Percentiles rank a stretch among this genome's conserved stretches.
Conservation (phyloP, 2,329 filamentous ascomycete species). For the Tolypocladium endophyticum region DNA sequence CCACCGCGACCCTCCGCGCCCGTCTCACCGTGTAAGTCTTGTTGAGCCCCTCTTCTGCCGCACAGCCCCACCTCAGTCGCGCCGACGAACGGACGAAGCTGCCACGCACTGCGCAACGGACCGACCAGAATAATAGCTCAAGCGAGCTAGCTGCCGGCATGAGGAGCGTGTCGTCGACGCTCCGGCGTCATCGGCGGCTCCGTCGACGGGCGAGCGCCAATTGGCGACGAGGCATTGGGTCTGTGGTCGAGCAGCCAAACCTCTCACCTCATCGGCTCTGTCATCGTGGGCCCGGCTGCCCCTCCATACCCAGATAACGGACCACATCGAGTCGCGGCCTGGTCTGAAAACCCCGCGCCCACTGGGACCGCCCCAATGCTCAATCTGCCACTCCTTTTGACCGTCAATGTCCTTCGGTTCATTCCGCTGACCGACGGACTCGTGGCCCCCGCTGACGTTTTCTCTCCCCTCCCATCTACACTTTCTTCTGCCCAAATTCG, state of each 20-base stretch:
- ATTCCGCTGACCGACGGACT: neutral
- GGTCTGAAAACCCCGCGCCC: neutral
- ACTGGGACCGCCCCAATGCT: neutral
- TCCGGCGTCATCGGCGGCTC: neutral
- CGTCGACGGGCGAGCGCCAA: neutral
- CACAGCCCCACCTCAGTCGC: conserved; percentile 1
- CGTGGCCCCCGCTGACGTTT: neutral
- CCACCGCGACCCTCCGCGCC: neutral
- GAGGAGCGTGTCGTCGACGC: neutral
- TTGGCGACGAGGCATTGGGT: neutral
- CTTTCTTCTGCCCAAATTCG: neutral
- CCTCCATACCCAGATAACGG: neutral
- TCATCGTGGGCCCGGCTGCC: neutral
- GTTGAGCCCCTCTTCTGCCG: conserved; percentile 3
- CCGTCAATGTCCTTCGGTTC: neutral
- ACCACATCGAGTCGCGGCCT: neutral
- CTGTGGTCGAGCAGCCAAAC: neutral
- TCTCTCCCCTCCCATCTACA: conserved; percentile 1
- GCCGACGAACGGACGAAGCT: neutral
- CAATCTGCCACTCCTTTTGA: neutral
- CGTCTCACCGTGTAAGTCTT: conserved; percentile 1
- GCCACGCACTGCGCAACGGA: neutral
- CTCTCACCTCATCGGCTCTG: neutral
- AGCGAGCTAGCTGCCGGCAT: neutral
- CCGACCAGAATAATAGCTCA: conserved; percentile 6